Evolutionary conservation across 148 eudicot species (phyloP).

Genomic region (Rhododendron molle): DNA sequence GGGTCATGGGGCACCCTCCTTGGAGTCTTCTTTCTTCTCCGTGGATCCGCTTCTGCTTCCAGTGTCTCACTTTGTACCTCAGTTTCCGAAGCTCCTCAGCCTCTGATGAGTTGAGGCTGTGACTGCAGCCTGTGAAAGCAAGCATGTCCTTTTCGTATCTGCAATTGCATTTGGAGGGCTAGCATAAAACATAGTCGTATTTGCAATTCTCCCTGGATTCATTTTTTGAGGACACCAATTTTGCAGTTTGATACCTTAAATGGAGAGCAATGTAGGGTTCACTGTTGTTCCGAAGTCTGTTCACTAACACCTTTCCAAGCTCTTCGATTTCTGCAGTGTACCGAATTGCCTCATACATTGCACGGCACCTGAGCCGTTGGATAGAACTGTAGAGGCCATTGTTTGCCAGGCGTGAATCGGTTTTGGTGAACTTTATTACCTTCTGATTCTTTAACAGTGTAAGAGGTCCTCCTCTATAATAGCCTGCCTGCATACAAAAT

Average conservation of each 20-base stretch:
- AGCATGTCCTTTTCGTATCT: slow-evolving; percentile 66
- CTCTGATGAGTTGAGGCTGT: slow-evolving; percentile 36
- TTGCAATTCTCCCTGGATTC: background rate
- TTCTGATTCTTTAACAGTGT: slow-evolving; percentile 22
- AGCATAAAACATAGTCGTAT: background rate
- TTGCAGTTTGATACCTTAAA: slow-evolving; percentile 30
- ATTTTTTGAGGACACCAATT: background rate
- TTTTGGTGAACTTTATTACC: slow-evolving; percentile 42
- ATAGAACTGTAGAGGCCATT: slow-evolving; percentile 33
- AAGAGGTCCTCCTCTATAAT: slow-evolving; percentile 27
- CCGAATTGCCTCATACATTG: slow-evolving; percentile 49
- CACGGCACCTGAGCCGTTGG: slow-evolving; percentile 53
- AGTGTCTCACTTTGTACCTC: slow-evolving; percentile 38
- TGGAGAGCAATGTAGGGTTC: slow-evolving; percentile 50
- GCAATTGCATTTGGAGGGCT: background rate
- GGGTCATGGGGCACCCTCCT: slow-evolving; percentile 62
- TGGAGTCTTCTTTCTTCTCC: slow-evolving; percentile 30
- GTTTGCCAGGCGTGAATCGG: slow-evolving; percentile 48
- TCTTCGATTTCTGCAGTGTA: slow-evolving; percentile 32
- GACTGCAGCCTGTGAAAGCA: slow-evolving; percentile 59
- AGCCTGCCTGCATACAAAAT: slow-evolving; percentile 25
- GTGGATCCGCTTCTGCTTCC: slow-evolving; percentile 53
- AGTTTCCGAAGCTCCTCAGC: slow-evolving; percentile 31
- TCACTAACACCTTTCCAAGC: slow-evolving; percentile 29
- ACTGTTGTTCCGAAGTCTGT: slow-evolving; percentile 24